phyloP scores from a whole-genome alignment of 1,139 yeast species.

The Taiozyma sp. region DNA sequence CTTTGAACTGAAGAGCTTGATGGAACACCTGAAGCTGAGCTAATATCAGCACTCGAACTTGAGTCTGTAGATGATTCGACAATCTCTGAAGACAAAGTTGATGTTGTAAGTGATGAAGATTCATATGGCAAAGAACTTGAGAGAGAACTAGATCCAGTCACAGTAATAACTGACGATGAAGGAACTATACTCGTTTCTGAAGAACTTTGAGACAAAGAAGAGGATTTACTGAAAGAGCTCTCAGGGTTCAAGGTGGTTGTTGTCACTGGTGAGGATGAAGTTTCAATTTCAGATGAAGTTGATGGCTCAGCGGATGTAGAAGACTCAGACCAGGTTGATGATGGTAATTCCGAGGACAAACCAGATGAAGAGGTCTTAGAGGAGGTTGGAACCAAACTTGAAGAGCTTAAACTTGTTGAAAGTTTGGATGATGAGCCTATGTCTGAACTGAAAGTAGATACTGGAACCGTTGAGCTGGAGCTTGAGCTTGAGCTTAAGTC shows the following conservation, averaged over 20 bases:
- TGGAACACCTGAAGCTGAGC: background rate
- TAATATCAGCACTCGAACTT: background rate
- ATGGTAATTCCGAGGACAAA: background rate
- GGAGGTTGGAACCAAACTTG: background rate
- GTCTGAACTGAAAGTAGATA: background rate
- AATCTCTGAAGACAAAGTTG: background rate
- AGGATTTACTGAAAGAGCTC: background rate
- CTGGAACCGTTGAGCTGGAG: background rate
- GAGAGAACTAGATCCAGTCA: background rate
- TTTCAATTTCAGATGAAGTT: background rate
- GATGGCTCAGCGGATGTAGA: background rate
- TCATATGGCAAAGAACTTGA: background rate
- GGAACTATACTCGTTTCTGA: background rate
- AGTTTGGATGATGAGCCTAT: background rate
- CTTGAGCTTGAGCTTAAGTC: background rate
- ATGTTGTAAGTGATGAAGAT: background rate
- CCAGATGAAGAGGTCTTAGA: background rate
- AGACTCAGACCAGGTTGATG: background rate
- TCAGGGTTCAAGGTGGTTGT: background rate
- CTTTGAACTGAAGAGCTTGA: background rate
- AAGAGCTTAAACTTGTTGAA: background rate
- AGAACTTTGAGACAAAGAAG: background rate
- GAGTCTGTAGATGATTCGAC: background rate
- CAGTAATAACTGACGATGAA: background rate
- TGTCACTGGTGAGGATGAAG: background rate